Percentiles rank a stretch among this genome's conserved stretches.
These are phyloP conservation scores for Seiridium unicorne DNA, from an alignment of 2,329 filamentous ascomycete genomes.

Conservation along the genomic window DNA sequence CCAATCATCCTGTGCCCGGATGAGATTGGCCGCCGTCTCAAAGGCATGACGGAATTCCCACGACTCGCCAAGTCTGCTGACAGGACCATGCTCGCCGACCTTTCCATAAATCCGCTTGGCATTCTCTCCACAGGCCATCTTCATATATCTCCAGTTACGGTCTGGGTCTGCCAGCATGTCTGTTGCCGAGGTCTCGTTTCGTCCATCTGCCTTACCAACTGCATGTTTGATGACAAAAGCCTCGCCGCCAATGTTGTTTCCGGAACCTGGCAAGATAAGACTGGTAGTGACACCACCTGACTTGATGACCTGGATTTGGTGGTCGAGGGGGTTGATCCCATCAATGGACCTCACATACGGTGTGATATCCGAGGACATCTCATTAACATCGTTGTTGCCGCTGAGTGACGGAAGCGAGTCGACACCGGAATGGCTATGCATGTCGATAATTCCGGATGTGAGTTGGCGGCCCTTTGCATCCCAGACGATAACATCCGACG, in stretches of 20 bases:
- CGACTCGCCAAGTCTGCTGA: conserved; percentile 65
- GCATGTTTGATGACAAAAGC: conserved; percentile 69
- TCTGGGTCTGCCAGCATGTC: conserved; percentile 68
- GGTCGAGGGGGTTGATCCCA: conserved; percentile 60
- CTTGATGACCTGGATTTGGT: conserved; percentile 67
- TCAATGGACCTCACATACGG: conserved; percentile 69
- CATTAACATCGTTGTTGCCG: conserved; percentile 61
- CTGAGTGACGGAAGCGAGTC: conserved; percentile 52
- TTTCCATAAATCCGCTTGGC: conserved; percentile 61
- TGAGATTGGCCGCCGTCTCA: conserved; percentile 56
- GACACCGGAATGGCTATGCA: conserved; percentile 68
- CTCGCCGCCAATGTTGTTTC: conserved; percentile 73
- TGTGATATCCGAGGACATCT: conserved; percentile 62
- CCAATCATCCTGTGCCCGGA: conserved; percentile 67
- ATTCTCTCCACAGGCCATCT: conserved; percentile 76
- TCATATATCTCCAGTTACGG: conserved; percentile 67
- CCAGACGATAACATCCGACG: conserved; percentile 48
- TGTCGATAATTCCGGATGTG: conserved; percentile 68
- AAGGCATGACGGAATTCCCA: conserved; percentile 69
- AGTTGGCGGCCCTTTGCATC: conserved; percentile 60
- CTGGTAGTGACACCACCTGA: conserved; percentile 71
- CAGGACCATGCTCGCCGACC: conserved; percentile 50
- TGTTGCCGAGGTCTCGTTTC: conserved; percentile 59
- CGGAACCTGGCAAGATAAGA: conserved; percentile 64
- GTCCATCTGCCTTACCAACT: conserved; percentile 57